phyloP scores from a whole-genome alignment of 345 rosid genomes.

The Conringia planisiliqua region DNA sequence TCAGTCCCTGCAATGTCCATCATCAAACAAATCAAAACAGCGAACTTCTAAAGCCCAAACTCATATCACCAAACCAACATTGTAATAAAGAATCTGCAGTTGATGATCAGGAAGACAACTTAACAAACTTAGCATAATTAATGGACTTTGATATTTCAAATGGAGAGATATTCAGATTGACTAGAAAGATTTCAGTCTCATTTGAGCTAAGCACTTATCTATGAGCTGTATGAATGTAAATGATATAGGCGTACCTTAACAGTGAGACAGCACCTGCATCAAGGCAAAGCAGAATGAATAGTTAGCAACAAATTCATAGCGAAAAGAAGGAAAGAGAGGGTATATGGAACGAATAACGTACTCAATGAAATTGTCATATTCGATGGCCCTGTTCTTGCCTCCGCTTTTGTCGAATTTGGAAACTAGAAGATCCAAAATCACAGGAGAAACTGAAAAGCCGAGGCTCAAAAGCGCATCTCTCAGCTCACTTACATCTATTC shows the following conservation, averaged over 20 bases:
- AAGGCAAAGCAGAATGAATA: not conserved
- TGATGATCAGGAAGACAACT: not conserved
- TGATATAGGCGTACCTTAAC: conserved; percentile 58
- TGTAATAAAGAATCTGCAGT: not conserved
- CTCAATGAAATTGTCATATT: conserved; percentile 97
- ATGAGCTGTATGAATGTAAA: not conserved
- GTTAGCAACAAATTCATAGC: not conserved
- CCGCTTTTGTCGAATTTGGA: conserved; percentile 83
- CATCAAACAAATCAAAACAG: not conserved
- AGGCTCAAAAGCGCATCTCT: conserved; percentile 73
- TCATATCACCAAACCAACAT: conserved; percentile 6
- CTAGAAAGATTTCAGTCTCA: not conserved
- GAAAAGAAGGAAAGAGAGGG: not conserved
- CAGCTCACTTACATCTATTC: conserved; percentile 73
- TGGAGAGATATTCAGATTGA: not conserved
- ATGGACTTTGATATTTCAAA: not conserved
- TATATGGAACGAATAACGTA: conserved; percentile 26
- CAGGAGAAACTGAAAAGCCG: conserved; percentile 70
- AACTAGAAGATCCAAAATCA: conserved; percentile 67
- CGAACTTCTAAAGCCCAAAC: not conserved
- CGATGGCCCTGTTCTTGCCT: conserved; percentile 66
- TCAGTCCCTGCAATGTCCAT: conserved; percentile 60
- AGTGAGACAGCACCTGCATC: conserved; percentile 89
- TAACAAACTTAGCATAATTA: conserved; percentile 9
- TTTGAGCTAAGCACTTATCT: not conserved